A percentile compares a stretch with the other conserved stretches of the same genome.
These are phyloP conservation scores for Plasmopara viticola DNA, from an alignment of 352 stramenopile species.

Conservation along the genomic window DNA sequence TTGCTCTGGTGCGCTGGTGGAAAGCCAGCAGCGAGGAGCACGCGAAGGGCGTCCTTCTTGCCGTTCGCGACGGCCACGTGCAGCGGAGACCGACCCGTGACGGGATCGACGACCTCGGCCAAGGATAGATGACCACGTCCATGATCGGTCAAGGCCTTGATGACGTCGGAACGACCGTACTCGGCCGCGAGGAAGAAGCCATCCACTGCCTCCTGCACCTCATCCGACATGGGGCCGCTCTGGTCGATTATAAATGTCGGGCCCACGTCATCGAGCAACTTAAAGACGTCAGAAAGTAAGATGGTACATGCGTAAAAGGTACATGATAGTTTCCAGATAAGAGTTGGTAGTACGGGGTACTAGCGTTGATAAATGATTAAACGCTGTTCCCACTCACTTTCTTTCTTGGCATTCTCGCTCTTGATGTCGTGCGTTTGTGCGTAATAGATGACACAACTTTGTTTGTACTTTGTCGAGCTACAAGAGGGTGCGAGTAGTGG, in stretches of 20 bases:
- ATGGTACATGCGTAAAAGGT: too few relatives aligned
- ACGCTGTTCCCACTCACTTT: too few relatives aligned
- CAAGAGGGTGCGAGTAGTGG: too few relatives aligned
- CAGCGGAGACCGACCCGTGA: constrained; percentile 59
- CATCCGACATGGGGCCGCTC: constrained; percentile 16
- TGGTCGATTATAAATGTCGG: constrained; percentile 1
- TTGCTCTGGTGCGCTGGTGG: constrained; percentile 49
- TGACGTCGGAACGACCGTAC: constrained; percentile 76
- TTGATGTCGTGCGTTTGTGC: too few relatives aligned
- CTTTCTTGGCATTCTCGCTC: too few relatives aligned
- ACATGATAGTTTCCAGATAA: too few relatives aligned
- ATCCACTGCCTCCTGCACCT: constrained; percentile 64
- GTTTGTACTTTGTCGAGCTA: too few relatives aligned
- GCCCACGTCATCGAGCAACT: constrained; percentile 6
- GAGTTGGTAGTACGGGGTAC: too few relatives aligned
- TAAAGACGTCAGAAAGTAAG: background rate
- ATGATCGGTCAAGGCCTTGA: constrained; percentile 77
- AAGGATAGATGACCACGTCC: constrained; percentile 45
- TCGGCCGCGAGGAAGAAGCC: constrained; percentile 81
- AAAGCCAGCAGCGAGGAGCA: constrained; percentile 73
- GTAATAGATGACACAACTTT: too few relatives aligned
- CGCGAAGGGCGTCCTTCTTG: constrained; percentile 74
- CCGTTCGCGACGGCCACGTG: constrained; percentile 65
- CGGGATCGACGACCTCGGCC: constrained; percentile 45
- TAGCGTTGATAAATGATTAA: too few relatives aligned